These are phyloP conservation scores for Verticillium dahliae DNA, from an alignment of 2,329 filamentous ascomycete species.

Conservation along the genomic window DNA sequence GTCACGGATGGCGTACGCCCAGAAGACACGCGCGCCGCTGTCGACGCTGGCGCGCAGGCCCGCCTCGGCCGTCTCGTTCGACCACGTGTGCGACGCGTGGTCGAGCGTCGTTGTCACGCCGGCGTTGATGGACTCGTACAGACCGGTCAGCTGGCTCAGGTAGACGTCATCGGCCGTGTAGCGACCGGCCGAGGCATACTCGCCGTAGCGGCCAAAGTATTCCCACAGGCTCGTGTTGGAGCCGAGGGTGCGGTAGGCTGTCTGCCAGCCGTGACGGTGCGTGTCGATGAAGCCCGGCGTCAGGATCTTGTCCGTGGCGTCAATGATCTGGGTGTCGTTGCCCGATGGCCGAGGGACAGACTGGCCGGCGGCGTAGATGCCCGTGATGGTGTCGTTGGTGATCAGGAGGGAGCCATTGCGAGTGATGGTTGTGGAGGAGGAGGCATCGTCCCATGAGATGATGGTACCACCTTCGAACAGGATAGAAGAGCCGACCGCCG, in stretches of 20 bases:
- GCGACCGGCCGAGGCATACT: conserved; percentile 19
- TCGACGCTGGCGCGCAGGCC: conserved; percentile 39
- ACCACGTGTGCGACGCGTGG: conserved; percentile 44
- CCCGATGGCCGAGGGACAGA: conserved; percentile 14
- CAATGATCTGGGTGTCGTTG: conserved; percentile 31
- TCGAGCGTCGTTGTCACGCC: conserved; percentile 48
- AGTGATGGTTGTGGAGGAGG: conserved; percentile 26
- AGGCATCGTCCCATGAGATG: conserved; percentile 28
- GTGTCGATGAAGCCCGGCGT: conserved; percentile 51
- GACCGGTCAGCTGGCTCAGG: conserved; percentile 35
- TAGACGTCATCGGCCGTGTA: conserved; percentile 39
- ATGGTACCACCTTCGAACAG: conserved; percentile 30
- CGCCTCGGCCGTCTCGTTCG: conserved; percentile 30
- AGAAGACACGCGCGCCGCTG: conserved; percentile 41
- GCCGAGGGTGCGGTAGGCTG: conserved; percentile 43
- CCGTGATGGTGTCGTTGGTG: conserved; percentile 26
- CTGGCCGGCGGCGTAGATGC: conserved; percentile 17
- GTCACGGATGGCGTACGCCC: conserved; percentile 34
- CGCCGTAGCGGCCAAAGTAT: conserved; percentile 36
- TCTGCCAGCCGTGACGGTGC: conserved; percentile 51
- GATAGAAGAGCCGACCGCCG: conserved; percentile 10
- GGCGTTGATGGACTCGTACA: conserved; percentile 43
- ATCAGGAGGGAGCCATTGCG: conserved; percentile 33
- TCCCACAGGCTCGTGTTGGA: conserved; percentile 43
- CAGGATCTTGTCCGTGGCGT: conserved; percentile 44